Evolutionary conservation across 2,329 filamentous ascomycete genomes (phyloP).

Genomic region (Monosporascus cannonballus): DNA sequence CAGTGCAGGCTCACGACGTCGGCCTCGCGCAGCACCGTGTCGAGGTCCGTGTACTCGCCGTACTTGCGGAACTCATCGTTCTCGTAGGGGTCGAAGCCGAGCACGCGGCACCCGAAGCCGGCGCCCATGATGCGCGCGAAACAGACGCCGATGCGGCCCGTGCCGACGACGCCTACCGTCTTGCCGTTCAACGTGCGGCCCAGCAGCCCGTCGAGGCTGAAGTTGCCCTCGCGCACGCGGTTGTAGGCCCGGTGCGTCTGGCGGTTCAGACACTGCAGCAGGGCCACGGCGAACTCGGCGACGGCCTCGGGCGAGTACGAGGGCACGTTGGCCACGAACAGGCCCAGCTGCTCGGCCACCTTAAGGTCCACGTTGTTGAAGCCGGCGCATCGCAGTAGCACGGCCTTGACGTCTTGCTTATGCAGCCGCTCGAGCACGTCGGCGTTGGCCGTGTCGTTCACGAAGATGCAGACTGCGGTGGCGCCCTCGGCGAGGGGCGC

Average conservation of each 20-base stretch:
- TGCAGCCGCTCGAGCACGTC: constrained; percentile 46
- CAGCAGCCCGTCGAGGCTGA: constrained; percentile 57
- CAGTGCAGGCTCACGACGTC: constrained; percentile 63
- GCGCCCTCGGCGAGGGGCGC: constrained; percentile 45
- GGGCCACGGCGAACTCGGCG: constrained; percentile 62
- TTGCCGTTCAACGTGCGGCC: constrained; percentile 57
- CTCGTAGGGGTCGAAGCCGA: constrained; percentile 55
- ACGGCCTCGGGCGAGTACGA: constrained; percentile 65
- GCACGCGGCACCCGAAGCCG: constrained; percentile 58
- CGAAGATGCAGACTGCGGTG: constrained; percentile 60
- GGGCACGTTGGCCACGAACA: constrained; percentile 61
- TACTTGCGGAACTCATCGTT: constrained; percentile 40
- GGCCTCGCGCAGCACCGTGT: constrained; percentile 45
- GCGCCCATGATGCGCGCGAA: constrained; percentile 51
- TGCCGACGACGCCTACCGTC: constrained; percentile 61
- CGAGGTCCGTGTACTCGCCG: constrained; percentile 48
- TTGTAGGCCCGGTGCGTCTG: constrained; percentile 64
- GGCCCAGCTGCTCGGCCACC: constrained; percentile 44
- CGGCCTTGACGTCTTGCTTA: constrained; percentile 44
- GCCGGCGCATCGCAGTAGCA: constrained; percentile 62
- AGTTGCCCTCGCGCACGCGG: constrained; percentile 63
- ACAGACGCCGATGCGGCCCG: constrained; percentile 59
- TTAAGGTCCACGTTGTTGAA: constrained; percentile 62
- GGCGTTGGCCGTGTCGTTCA: constrained; percentile 54
- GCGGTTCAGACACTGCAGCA: constrained; percentile 62